phyloP scores from a whole-genome alignment of 305 asterid species.

The Lippia alba region DNA sequence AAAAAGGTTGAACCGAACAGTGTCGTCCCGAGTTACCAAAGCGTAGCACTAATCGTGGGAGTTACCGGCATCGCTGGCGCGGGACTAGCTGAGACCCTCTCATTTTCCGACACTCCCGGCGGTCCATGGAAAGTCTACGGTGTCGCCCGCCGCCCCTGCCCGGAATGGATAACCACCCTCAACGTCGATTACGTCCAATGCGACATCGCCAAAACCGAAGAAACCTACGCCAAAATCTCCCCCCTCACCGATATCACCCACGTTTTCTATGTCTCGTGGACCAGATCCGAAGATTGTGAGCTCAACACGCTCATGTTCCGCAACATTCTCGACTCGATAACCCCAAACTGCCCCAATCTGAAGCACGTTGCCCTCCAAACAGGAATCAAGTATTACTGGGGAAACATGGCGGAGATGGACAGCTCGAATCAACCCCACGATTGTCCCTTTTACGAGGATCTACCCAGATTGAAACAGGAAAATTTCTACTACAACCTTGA shows the following conservation, averaged over 20 bases:
- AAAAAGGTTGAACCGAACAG: constrained; percentile 33
- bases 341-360: constrained; percentile 54
- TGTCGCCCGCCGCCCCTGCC: constrained; percentile 58
- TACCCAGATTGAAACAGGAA: constrained; percentile 51
- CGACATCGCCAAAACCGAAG: constrained; percentile 50
- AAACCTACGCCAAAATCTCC: constrained; percentile 51
- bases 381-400: constrained; percentile 64
- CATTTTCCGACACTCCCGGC: constrained; percentile 54
- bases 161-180: constrained; percentile 47
- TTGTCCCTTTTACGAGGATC: constrained; percentile 56
- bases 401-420: constrained; percentile 28
- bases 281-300: constrained; percentile 54
- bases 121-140: constrained; percentile 83
- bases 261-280: constrained; percentile 68
- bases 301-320: constrained; percentile 58
- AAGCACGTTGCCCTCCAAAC: constrained; percentile 66
- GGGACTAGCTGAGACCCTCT: constrained; percentile 57
- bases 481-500: constrained; percentile 69
- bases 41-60: constrained; percentile 61
- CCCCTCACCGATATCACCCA: constrained; percentile 62
- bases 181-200: constrained; percentile 60
- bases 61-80: constrained; percentile 68
- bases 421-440: constrained; percentile 49
- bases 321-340: constrained; percentile 55
- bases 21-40: constrained; percentile 29